Conservation (phyloP, 306 rosid species). For the Medicago arabica region DNA sequence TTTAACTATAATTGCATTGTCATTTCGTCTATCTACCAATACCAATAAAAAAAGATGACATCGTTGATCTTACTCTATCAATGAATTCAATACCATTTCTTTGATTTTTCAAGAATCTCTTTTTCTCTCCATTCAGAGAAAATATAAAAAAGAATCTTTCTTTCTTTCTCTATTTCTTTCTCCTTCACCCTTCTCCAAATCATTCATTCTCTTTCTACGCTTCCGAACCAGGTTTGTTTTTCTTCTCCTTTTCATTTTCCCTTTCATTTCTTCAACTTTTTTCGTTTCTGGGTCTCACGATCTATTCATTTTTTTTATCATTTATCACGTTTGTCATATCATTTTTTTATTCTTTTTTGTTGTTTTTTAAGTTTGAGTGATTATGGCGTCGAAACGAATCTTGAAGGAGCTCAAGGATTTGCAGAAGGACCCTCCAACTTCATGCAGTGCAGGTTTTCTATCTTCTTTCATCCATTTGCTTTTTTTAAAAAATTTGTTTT, state of each 20-base stretch:
- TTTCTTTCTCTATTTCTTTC: constrained; percentile 13
- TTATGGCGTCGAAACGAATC: constrained; percentile 93
- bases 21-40: no score
- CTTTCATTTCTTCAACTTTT: not conserved
- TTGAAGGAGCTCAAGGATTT: constrained; percentile 91
- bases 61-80: no score
- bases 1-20: no score
- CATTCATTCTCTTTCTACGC: constrained; percentile 14
- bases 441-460: constrained; percentile 81
- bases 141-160: not conserved
- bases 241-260: not conserved
- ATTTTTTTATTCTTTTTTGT: not conserved
- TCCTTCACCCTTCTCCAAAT: constrained; percentile 27
- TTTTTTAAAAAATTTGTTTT: no score
- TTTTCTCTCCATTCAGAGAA: no score
- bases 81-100: no score
- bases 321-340: constrained; percentile 20
- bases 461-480: not conserved
- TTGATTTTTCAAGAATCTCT: no score
- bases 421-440: constrained; percentile 91
- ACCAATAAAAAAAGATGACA: no score
- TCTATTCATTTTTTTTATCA: constrained; percentile 34
- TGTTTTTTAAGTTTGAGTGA: not conserved
- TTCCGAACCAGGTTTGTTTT: constrained; percentile 29
- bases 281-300: constrained; percentile 35